Evolutionary conservation across 208 protist genomes (phyloP), one percentile per base, ranked within the genome.

Genomic region (Vickermania ingenoplastis): DNA sequence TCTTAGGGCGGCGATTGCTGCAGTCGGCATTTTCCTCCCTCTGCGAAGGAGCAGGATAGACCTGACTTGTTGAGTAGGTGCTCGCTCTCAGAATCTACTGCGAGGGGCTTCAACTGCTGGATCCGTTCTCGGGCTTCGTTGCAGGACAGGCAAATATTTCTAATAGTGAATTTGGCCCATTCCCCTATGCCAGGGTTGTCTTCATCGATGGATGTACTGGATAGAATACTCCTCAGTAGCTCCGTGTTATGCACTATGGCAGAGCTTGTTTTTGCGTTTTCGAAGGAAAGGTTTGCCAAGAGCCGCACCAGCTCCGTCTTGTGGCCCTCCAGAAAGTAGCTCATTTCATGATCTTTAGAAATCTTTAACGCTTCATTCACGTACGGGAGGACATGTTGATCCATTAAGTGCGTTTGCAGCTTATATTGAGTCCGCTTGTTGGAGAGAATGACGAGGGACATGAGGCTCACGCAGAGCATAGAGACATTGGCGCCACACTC

Each of bases 151-250:
- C 83, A 92, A 27, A 96, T 70, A 62, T 96, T 96, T 26, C 86
- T 76, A 36, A 96, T 87, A 11, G 72, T 67, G 57, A 96, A 96
- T 59, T 91, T 73, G 17, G 89, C 79, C 86, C 89, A 96, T 62
- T 96, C 82, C 0, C 78, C 81, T 75, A 93, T 86, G 17, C 84
- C 81, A 14, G 89, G 83, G 60, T 96, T 96, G 29, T 96, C 89
- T 52, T 86, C 84, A 57, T 96, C 89, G 56, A 92, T 81, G 5
- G 77, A 71, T 13, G 86, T 93, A 5, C 75, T 75, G 1, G 69
- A 79, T 5, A 96, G 75, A 49, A 92, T 65, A 25, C 68, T 57
- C 13, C 59, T 61, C 11, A 94, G 69, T 29, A 92, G 60, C 27
- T 57, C 23, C n/a, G 74, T 61, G 61, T 83, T 60, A 24, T 31